A percentile compares a stretch with the other conserved stretches of the same genome.
phyloP scores from a whole-genome alignment of 1,284 basidiomycete species.

The Leucoagaricus sp. region DNA sequence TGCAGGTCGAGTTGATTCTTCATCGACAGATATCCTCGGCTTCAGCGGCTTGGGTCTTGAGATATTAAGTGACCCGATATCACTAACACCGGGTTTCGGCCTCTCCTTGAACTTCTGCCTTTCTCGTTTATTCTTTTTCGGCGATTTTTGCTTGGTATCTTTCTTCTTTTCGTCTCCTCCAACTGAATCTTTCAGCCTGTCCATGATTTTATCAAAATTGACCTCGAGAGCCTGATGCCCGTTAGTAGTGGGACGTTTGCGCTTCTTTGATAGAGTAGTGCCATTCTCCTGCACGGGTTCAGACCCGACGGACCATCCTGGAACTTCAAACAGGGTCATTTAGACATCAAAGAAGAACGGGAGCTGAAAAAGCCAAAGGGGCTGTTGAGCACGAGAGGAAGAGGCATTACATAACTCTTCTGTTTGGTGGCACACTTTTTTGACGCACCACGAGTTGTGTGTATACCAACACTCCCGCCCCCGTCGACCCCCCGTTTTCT shows the following conservation, averaged over 20 bases:
- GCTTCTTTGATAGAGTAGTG: constrained; percentile 52
- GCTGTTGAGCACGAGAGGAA: background rate
- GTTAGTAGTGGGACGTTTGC: constrained; percentile 58
- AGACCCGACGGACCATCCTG: constrained; percentile 65
- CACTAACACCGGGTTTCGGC: constrained; percentile 22
- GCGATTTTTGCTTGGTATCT: constrained; percentile 22
- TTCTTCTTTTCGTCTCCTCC: constrained; percentile 24
- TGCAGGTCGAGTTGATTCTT: constrained; percentile 25
- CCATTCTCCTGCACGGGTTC: constrained; percentile 42
- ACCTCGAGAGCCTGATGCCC: constrained; percentile 51
- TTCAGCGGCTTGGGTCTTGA: constrained; percentile 34
- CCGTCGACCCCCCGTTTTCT: too few relatives aligned
- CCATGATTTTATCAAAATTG: constrained; percentile 81
- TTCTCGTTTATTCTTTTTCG: constrained; percentile 25
- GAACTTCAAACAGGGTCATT: constrained; percentile 67
- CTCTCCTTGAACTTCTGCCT: constrained; percentile 25
- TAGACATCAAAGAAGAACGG: background rate
- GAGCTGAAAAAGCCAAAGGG: background rate
- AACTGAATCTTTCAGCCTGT: constrained; percentile 45
- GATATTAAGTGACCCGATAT: constrained; percentile 27
- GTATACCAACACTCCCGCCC: background rate
- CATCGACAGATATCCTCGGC: constrained; percentile 18
- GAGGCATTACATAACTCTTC: too few relatives aligned
- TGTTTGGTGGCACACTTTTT: too few relatives aligned
- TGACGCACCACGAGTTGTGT: too few relatives aligned